phyloP scores from a whole-genome alignment of 768 basidiomycete genomes.

The Termitomyces sp. region DNA sequence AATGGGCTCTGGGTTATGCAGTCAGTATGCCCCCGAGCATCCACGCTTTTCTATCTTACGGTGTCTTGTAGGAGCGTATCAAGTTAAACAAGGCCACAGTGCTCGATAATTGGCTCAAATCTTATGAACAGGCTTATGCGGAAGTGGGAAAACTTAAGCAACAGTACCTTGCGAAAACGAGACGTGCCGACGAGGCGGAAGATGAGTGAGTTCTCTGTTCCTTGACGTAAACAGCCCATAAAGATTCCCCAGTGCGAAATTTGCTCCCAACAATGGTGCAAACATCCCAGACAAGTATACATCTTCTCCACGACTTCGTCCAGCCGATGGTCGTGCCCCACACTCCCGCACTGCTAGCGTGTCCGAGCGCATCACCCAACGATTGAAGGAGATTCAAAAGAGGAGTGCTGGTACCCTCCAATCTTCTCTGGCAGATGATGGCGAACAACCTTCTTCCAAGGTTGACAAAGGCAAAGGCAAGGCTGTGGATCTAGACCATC shows the following conservation, averaged over 20 bases:
- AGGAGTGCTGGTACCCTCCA: constrained; percentile 37
- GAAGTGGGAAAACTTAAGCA: constrained; percentile 74
- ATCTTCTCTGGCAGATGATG: constrained; percentile 26
- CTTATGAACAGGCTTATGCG: constrained; percentile 64
- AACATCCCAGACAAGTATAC: constrained; percentile 67
- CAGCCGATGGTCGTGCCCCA: constrained; percentile 48
- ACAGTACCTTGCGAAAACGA: constrained; percentile 70
- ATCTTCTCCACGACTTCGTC: constrained; percentile 64
- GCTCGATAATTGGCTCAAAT: constrained; percentile 60
- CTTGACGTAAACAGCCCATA: neutral
- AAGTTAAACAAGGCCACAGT: constrained; percentile 50
- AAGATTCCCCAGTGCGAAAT: constrained; percentile 59
- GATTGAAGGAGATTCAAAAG: constrained; percentile 76
- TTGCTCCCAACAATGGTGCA: constrained; percentile 65
- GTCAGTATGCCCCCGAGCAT: constrained; percentile 29
- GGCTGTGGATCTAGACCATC: constrained; percentile 38
- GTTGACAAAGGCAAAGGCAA: constrained; percentile 85
- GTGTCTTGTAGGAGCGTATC: constrained; percentile 49
- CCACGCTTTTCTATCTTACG: constrained; percentile 7
- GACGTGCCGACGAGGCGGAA: constrained; percentile 86
- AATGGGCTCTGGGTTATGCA: constrained; percentile 75
- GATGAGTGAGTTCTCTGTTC: constrained; percentile 69
- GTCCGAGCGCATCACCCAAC: constrained; percentile 80
- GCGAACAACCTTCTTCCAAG: constrained; percentile 40
- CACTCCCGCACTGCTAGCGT: constrained; percentile 72